Conservation (phyloP, 2,329 filamentous ascomycete genomes). For the Fusarium dimerum region DNA sequence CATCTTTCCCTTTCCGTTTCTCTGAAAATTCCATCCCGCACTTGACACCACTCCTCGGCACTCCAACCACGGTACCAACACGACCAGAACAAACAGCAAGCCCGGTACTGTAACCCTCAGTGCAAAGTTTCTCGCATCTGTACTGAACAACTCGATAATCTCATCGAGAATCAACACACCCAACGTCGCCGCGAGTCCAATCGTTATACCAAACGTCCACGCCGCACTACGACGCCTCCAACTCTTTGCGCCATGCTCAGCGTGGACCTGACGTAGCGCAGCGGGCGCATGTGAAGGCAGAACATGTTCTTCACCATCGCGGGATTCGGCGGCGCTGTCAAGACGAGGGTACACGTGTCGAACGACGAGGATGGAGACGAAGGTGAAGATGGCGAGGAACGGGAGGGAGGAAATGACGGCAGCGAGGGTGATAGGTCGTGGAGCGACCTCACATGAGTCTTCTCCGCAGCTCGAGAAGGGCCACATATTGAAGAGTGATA, state of each 20-base stretch:
- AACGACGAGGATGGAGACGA: conserved; percentile 63
- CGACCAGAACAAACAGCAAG: conserved; percentile 70
- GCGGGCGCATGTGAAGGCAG: conserved; percentile 64
- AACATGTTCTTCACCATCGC: conserved; percentile 61
- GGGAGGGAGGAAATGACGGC: conserved; percentile 64
- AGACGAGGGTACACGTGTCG: conserved; percentile 74
- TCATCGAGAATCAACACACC: conserved; percentile 83
- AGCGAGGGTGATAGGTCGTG: conserved; percentile 43
- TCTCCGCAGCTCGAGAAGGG: conserved; percentile 51
- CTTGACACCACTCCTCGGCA: conserved; percentile 64
- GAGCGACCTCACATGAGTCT: conserved; percentile 55
- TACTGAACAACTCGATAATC: conserved; percentile 73
- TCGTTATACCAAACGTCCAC: conserved; percentile 72
- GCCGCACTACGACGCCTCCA: conserved; percentile 55
- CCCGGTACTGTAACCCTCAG: conserved; percentile 70
- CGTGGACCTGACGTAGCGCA: conserved; percentile 58
- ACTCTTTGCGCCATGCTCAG: conserved; percentile 57
- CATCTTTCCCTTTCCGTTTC: conserved; percentile 56
- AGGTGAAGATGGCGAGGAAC: conserved; percentile 69
- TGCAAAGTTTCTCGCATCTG: conserved; percentile 65
- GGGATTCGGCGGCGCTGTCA: conserved; percentile 51
- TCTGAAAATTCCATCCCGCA: conserved; percentile 63
- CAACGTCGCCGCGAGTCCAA: conserved; percentile 75
- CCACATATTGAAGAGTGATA: conserved; percentile 34
- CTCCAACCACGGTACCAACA: conserved; percentile 78